Base-by-base conservation (phyloP, 306 rosid genomes). In the Vigna angularis region DNA sequence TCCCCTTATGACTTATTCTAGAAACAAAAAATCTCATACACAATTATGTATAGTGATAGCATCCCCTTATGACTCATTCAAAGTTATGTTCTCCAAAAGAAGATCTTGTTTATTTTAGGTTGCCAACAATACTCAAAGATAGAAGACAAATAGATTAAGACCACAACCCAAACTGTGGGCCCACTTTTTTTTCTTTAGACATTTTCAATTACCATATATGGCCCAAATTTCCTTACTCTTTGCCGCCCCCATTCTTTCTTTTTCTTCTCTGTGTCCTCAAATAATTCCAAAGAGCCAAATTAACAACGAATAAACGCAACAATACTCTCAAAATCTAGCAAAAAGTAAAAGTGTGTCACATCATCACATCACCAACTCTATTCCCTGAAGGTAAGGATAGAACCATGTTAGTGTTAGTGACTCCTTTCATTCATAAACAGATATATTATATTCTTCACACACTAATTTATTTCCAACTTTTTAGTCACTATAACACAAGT, bases 261-360 rank as follows among this genome's bases (percentile, higher is more conserved):
- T 76, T 42, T 78, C 32, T 63, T 63, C 79, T 49, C 26, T 64
- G 47, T 82, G 73, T 84, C 84, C 91, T 75, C 82, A 74, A 82
- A 88, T 88, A 85, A 88, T 89, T 88, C 80, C 81, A 38, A 88
- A 79, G 87, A 30, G 34, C 34, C 34, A 30, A 30, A 30, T 30
- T 30, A 30, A 30, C 34, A 30, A 30, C 34, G 34, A 30, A 30
- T 30, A 30, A 30, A 30, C 34, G 34, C 34, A 4, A 30, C 34
- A 0, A 30, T 30, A 30, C 34, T 30, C 34, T 30, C 3, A 76
- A 85, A 78, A 80, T 84, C 87, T 81, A 74, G 47, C 83, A 78
- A 82, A 88, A 89, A 73, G 90, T 26, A 81, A 87, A 85, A 81
- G 72, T 75, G 80, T 16, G 73, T 47, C 67, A 51, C 81, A 89